Evolutionary conservation across 2,329 filamentous ascomycete genomes (phyloP).

Genomic region (Epichloe amarillans): DNA sequence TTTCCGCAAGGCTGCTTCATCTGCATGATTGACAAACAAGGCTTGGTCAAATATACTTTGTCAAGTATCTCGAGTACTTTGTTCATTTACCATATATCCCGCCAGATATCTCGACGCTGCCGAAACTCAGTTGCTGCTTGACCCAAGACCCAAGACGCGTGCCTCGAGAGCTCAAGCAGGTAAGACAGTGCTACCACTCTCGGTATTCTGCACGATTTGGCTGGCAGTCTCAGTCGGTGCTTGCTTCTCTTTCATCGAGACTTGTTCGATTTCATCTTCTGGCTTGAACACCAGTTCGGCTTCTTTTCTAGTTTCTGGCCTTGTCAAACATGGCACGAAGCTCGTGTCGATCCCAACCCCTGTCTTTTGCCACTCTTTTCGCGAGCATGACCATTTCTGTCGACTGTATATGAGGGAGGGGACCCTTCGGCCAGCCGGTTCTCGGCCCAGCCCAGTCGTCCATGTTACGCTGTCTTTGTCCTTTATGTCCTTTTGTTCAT

Average conservation of each 20-base stretch:
- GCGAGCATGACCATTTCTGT: neutral
- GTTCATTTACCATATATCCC: neutral
- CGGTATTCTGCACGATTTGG: too few relatives aligned
- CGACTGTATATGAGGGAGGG: neutral
- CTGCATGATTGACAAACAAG: too few relatives aligned
- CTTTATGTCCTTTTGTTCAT: neutral
- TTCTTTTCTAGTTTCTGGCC: too few relatives aligned
- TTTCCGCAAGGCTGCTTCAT: too few relatives aligned
- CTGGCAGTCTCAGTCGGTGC: neutral
- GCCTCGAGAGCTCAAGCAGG: neutral
- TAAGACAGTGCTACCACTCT: neutral
- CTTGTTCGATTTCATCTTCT: too few relatives aligned
- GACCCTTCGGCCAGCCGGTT: too few relatives aligned
- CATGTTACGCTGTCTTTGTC: neutral
- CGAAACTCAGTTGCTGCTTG: neutral
- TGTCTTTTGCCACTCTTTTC: neutral
- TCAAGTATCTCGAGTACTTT: too few relatives aligned
- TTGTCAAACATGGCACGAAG: too few relatives aligned
- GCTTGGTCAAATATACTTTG: too few relatives aligned
- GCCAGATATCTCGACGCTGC: neutral
- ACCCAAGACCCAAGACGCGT: neutral
- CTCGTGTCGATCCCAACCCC: too few relatives aligned
- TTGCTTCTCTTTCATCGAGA: neutral
- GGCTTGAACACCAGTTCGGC: too few relatives aligned
- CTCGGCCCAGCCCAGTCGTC: too few relatives aligned